These are phyloP conservation scores for Vanrija sp. DNA, from an alignment of 1,284 basidiomycete genomes.

Conservation along the genomic window DNA sequence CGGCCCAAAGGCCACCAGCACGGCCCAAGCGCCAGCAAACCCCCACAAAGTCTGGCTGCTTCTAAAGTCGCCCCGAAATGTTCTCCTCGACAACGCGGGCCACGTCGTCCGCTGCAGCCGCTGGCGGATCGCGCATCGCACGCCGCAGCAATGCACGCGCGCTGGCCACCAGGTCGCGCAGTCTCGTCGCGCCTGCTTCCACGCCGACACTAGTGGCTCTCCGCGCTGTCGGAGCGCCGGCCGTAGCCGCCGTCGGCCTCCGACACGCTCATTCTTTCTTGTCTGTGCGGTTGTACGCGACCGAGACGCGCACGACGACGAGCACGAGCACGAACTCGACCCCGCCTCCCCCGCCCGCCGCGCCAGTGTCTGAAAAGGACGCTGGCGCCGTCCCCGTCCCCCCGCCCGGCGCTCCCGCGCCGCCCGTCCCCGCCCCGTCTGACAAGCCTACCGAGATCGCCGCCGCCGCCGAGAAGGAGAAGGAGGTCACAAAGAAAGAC, in stretches of 20 bases:
- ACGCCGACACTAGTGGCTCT: not conserved
- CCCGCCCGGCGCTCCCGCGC: constrained; percentile 32
- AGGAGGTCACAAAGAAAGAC: constrained; percentile 58
- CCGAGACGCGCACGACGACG: constrained; percentile 18
- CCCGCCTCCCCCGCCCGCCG: constrained; percentile 11
- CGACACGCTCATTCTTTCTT: constrained; percentile 1
- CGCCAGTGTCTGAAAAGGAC: not conserved
- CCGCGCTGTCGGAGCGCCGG: constrained; percentile 5
- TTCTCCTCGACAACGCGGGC: not conserved
- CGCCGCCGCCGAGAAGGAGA: constrained; percentile 55
- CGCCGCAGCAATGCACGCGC: not conserved
- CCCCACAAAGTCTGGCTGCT: no score
- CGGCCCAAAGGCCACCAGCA: no score
- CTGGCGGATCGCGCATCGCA: not conserved
- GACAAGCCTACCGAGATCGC: constrained; percentile 4
- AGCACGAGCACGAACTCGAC: constrained; percentile 8
- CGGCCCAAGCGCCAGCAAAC: no score
- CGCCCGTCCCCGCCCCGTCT: constrained; percentile 23
- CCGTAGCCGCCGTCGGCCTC: constrained; percentile 10
- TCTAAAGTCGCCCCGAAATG: no score
- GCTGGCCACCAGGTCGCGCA: not conserved
- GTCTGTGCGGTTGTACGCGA: constrained; percentile 20
- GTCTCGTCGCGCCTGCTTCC: not conserved
- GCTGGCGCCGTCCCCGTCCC: constrained; percentile 18
- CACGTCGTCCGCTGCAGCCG: not conserved